phyloP scores from a whole-genome alignment of 1,284 basidiomycete species.

The Papiliotrema nemorosa region DNA sequence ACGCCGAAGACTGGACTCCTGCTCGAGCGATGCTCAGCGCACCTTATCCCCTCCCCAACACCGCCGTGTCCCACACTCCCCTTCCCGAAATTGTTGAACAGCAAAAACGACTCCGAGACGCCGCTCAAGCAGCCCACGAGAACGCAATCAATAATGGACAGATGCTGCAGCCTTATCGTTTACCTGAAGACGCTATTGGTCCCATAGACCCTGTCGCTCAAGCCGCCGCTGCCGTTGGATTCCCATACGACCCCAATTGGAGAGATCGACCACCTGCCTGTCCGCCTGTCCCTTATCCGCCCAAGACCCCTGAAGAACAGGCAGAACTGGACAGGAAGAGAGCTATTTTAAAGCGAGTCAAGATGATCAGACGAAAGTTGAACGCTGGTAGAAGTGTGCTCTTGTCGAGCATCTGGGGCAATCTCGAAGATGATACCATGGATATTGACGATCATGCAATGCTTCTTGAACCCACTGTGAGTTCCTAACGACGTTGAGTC shows the following conservation, averaged over 20 bases:
- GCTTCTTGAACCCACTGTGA: no score
- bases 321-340: neutral
- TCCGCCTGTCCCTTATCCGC: neutral
- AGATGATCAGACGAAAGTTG: neutral
- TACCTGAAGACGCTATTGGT: neutral
- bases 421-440: neutral
- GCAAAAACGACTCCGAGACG: neutral
- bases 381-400: neutral
- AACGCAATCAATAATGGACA: neutral
- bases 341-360: neutral
- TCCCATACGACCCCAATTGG: neutral
- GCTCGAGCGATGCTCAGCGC: conserved; percentile 2
- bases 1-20: neutral
- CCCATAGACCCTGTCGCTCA: neutral
- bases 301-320: neutral
- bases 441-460: neutral
- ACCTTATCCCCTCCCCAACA: neutral
- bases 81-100: no score
- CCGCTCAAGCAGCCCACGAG: neutral
- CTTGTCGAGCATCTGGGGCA: no score
- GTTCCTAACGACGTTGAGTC: no score
- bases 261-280: neutral
- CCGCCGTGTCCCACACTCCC: neutral
- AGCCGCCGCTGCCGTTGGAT: neutral
- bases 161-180: no score